Evolutionary conservation across 2,329 filamentous ascomycete genomes (phyloP).

Genomic region (Nemania abortiva): DNA sequence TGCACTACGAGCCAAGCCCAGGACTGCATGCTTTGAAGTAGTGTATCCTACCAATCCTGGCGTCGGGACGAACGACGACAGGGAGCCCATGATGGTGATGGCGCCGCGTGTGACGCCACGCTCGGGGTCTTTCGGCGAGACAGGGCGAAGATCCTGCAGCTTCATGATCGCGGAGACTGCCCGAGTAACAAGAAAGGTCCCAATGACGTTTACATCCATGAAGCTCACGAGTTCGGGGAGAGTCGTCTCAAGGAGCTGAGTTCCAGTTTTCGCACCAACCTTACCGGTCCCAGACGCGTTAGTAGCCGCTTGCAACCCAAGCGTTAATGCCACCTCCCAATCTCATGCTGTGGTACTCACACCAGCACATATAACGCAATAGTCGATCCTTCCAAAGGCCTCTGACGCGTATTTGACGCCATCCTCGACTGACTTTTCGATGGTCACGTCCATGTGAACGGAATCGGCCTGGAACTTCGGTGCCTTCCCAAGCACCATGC

Average conservation of each 20-base stretch:
- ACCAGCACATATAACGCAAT: conserved; percentile 40
- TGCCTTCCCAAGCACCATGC: neutral
- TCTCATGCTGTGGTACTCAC: conserved; percentile 15
- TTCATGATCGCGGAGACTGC: conserved; percentile 30
- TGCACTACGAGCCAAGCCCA: conserved; percentile 34
- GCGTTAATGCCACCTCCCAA: neutral
- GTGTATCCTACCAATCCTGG: conserved; percentile 32
- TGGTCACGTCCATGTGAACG: neutral
- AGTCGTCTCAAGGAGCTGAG: neutral
- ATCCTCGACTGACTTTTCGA: conserved; percentile 27
- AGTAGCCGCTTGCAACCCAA: too few species aligned
- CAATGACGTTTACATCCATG: neutral
- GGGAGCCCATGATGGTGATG: conserved; percentile 40
- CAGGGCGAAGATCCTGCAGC: conserved; percentile 32
- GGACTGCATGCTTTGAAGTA: conserved; percentile 42
- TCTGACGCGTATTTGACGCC: conserved; percentile 26
- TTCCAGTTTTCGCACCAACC: neutral
- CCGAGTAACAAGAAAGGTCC: conserved; percentile 26
- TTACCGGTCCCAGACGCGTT: neutral
- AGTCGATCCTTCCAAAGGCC: conserved; percentile 42
- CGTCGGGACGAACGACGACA: conserved; percentile 12
- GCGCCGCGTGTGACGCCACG: conserved; percentile 35
- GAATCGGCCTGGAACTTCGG: neutral
- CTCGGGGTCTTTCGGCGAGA: neutral
- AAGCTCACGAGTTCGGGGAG: neutral